A percentile compares a stretch with the other conserved stretches of the same genome.
phyloP scores from a whole-genome alignment of 257 asterid species.

The Gentiana macrophylla region DNA sequence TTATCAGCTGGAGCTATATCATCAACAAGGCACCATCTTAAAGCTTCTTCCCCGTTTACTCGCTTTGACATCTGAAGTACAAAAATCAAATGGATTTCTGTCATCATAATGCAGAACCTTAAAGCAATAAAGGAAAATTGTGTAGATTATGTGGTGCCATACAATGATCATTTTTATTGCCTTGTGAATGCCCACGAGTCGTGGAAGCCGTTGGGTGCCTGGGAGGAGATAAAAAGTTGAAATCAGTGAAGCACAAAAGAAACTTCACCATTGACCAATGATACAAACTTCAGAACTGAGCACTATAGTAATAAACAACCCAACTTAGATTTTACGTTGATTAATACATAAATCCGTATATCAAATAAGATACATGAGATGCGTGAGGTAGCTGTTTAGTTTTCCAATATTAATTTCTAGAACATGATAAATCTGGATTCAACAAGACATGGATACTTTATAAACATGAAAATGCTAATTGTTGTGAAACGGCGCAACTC shows the following conservation, averaged over 20 bases:
- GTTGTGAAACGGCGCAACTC: neutral
- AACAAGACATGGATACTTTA: neutral
- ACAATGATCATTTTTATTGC: constrained; percentile 56
- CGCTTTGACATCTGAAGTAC: constrained; percentile 42
- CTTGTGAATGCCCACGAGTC: constrained; percentile 50
- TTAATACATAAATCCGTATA: too few species aligned
- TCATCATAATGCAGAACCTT: constrained; percentile 2
- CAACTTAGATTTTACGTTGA: too few species aligned
- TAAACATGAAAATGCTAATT: neutral
- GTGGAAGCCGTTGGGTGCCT: constrained; percentile 61
- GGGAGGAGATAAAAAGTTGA: neutral
- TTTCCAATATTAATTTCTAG: too few species aligned
- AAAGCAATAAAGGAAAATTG: neutral
- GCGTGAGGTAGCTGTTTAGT: too few species aligned
- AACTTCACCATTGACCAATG: too few species aligned
- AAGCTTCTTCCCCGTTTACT: constrained; percentile 42
- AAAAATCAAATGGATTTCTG: constrained; percentile 4
- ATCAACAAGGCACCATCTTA: constrained; percentile 39
- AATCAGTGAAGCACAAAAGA: too few species aligned
- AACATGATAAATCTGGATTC: neutral
- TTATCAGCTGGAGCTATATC: constrained; percentile 36
- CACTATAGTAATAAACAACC: too few species aligned
- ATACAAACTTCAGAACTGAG: too few species aligned
- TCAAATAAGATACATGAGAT: too few species aligned
- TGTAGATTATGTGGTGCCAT: constrained; percentile 3